Conservation (phyloP, 345 rosid species). For the Camelina neglecta region DNA sequence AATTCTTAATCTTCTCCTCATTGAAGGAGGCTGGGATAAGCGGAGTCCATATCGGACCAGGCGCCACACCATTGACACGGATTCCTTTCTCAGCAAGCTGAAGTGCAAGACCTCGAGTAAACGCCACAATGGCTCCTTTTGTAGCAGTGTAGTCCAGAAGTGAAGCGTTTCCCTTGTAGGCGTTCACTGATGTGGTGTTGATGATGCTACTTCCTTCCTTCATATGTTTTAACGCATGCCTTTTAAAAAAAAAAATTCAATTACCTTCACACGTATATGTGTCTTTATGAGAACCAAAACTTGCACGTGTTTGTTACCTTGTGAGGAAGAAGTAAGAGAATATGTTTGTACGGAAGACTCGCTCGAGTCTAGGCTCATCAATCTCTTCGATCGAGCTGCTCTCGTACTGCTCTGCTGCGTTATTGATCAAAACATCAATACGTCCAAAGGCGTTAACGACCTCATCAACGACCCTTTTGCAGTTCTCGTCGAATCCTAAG, state of each 20-base stretch:
- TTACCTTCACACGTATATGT: not conserved
- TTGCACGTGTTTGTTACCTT: slow-evolving; percentile 40
- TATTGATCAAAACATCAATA: slow-evolving; percentile 74
- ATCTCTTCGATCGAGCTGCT: slow-evolving; percentile 60
- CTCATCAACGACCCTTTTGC: slow-evolving; percentile 69
- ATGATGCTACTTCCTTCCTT: slow-evolving; percentile 75
- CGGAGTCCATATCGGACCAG: slow-evolving; percentile 90
- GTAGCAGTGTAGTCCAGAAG: slow-evolving; percentile 76
- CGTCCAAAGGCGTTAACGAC: slow-evolving; percentile 60
- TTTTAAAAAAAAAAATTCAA: not conserved
- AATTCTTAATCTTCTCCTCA: slow-evolving; percentile 54
- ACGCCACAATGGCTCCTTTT: slow-evolving; percentile 81
- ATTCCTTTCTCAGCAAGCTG: slow-evolving; percentile 64
- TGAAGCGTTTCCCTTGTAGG: slow-evolving; percentile 61
- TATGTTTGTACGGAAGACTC: slow-evolving; percentile 73
- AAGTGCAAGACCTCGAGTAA: slow-evolving; percentile 74
- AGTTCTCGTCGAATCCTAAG: slow-evolving; percentile 68
- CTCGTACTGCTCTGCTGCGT: slow-evolving; percentile 70
- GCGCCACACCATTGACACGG: slow-evolving; percentile 75
- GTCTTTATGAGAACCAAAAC: not conserved
- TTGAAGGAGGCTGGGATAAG: slow-evolving; percentile 70
- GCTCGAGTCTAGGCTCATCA: slow-evolving; percentile 69
- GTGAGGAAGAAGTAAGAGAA: slow-evolving; percentile 68
- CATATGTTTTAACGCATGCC: slow-evolving; percentile 81
- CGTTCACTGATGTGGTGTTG: slow-evolving; percentile 71